Base-by-base conservation (phyloP, 805 yeast species). In the Tetrapisispora phaffii region DNA sequence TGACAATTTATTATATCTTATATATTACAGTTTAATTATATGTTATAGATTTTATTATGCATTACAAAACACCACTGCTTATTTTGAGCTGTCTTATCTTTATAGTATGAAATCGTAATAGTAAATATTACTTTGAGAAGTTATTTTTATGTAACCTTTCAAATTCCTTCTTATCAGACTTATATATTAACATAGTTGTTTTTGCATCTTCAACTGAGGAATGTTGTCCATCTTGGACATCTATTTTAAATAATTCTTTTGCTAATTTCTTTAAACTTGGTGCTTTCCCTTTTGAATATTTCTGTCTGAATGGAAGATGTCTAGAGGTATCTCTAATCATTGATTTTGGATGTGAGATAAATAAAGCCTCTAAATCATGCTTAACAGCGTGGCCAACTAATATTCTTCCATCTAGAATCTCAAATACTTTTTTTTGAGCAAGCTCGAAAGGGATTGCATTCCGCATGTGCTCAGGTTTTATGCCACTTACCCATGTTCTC, bases 401-500 rank as follows among this genome's bases (percentile, higher is more conserved):
- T 0, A 82, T 68, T 52, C 75, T 70, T 16, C 71, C 77, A 1
- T 76, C 55, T 2, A 87, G 55, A 7, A 86, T 48, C 1, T 75
- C 71, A 0, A 77, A 60, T 0, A 78, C 80, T 41, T 64, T 67
- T 21, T 65, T 51, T 58, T 83, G 94, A 0, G 90, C 94, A 21
- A 76, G 76, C 50, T 74, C 71, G 55, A 84, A 83, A 1, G 77
- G 49, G 0, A 82, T 71, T 0, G 96, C 96, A 35, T 70, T 62
- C 24, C 67, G 66, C 84, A 89, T 79, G 57, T 82, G 76, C 2
- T 65, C 62, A 0, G 95, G 86, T 2, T 80, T 70, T 2, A 89
- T 76, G 22, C 97, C 97, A 62, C 90, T 80, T 19, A 87, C 94
- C 83, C 88, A 80, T 0, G 97, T 89, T 62, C 97, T 73, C 89